Conservation (phyloP, 164 flowering plant species). For the Cinnamomum chago region DNA sequence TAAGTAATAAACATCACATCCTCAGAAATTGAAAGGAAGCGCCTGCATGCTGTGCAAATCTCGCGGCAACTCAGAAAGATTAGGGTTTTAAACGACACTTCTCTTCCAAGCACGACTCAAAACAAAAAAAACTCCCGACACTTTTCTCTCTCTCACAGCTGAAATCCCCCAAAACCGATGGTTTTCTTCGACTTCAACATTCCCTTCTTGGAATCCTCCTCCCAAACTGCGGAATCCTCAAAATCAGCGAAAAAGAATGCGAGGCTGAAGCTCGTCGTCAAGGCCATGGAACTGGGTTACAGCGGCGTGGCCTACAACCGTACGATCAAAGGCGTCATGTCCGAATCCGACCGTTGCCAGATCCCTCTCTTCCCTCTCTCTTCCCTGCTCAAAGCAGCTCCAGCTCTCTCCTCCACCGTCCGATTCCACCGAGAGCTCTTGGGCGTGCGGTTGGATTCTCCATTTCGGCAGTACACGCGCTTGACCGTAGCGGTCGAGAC, state of each 20-base stretch:
- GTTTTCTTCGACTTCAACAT: conserved; percentile 32
- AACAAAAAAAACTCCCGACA: neutral
- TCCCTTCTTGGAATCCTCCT: conserved; percentile 18
- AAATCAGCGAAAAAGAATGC: conserved; percentile 17
- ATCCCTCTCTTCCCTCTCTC: conserved; percentile 60
- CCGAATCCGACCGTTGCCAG: conserved; percentile 64
- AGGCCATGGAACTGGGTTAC: conserved; percentile 84
- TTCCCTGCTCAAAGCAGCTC: conserved; percentile 45
- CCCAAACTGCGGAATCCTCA: neutral
- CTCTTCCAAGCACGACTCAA: neutral
- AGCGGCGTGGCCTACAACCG: conserved; percentile 79
- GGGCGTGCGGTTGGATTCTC: conserved; percentile 38
- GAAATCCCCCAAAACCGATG: conserved; percentile 1
- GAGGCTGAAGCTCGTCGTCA: conserved; percentile 46
- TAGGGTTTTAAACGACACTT: too few relatives aligned
- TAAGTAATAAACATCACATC: too few relatives aligned
- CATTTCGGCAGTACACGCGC: conserved; percentile 93
- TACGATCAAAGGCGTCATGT: conserved; percentile 64
- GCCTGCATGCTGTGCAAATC: too few relatives aligned
- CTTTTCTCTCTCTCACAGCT: neutral
- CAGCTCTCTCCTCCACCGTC: conserved; percentile 51
- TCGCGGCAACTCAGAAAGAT: too few relatives aligned
- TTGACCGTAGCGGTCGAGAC: conserved; percentile 61
- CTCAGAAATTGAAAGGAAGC: too few relatives aligned
- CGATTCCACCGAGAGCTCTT: conserved; percentile 65